phyloP scores from a whole-genome alignment of 2,329 filamentous ascomycete genomes.

The Alternaria angustiovoidea region DNA sequence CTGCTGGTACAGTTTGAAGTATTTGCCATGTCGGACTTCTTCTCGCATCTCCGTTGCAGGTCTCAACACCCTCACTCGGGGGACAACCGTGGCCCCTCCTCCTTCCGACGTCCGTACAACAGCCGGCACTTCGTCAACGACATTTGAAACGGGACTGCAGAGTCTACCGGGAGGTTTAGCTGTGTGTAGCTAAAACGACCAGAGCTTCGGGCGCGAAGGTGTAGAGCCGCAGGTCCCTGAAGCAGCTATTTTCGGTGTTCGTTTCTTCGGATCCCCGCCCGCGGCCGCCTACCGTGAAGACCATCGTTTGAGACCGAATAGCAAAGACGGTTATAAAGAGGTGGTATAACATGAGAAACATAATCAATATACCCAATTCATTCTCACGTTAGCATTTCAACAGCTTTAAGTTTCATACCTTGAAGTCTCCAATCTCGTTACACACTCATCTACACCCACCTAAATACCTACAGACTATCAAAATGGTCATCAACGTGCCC shows the following conservation, averaged over 20 bases:
- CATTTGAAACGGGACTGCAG: conserved; percentile 23
- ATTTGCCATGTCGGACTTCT: conserved; percentile 11
- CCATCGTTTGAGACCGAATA: conserved; percentile 23
- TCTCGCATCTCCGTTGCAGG: conserved; percentile 21
- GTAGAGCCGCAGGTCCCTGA: conserved; percentile 35
- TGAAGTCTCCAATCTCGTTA: conserved; percentile 12
- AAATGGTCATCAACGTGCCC: conserved; percentile 55
- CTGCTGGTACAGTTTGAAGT: not conserved
- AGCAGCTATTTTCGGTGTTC: conserved; percentile 33
- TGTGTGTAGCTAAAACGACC: conserved; percentile 20
- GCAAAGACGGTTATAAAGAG: conserved; percentile 21
- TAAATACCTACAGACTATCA: conserved; percentile 9
- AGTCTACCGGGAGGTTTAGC: conserved; percentile 20
- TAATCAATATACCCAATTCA: conserved; percentile 17
- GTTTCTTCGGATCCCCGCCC: conserved; percentile 36
- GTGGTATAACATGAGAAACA: not conserved
- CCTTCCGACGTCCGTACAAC: conserved; percentile 38
- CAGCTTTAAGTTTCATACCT: not conserved
- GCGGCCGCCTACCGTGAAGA: conserved; percentile 22
- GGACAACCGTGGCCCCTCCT: conserved; percentile 35
- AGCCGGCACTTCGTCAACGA: conserved; percentile 27
- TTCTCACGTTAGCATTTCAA: not conserved
- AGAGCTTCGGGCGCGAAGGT: conserved; percentile 23
- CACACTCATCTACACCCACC: conserved; percentile 19
- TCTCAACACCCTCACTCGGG: conserved; percentile 18